These are phyloP conservation scores for Alternaria alternata DNA, from an alignment of 2,329 filamentous ascomycete species.

Conservation along the genomic window DNA sequence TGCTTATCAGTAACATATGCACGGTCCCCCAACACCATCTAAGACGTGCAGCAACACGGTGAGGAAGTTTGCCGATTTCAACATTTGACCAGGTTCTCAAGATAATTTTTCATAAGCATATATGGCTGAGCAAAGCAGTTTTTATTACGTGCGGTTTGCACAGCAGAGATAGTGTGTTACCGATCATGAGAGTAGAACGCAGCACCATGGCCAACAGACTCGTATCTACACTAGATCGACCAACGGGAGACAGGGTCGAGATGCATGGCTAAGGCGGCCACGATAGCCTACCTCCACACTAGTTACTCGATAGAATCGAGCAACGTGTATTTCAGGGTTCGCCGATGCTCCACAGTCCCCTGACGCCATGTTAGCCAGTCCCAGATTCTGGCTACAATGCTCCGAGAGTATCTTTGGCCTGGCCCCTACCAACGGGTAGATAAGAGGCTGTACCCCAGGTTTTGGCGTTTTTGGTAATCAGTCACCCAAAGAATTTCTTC, in stretches of 20 bases:
- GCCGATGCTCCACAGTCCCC: conserved; percentile 29
- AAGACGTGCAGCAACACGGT: conserved; percentile 6
- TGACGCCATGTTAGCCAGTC: conserved; percentile 27
- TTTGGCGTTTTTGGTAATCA: conserved; percentile 31
- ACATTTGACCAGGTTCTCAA: neutral
- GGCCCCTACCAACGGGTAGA: conserved; percentile 35
- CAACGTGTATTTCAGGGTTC: conserved; percentile 31
- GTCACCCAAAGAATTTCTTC: conserved; percentile 11
- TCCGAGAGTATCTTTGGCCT: conserved; percentile 19
- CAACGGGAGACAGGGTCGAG: conserved; percentile 26
- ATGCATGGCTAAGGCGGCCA: conserved; percentile 27
- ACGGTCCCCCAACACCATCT: conserved; percentile 15
- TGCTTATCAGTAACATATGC: conserved; percentile 35
- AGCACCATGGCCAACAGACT: neutral
- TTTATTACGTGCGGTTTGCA: too few relatives aligned
- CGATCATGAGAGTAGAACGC: neutral
- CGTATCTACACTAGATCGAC: conserved; percentile 20
- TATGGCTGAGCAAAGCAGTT: neutral
- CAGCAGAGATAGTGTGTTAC: neutral
- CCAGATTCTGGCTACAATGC: conserved; percentile 20
- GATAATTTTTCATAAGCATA: neutral
- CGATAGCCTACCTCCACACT: conserved; percentile 39
- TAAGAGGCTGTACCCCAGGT: conserved; percentile 49
- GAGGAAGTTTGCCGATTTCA: conserved; percentile 1
- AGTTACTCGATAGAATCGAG: conserved; percentile 44